These are phyloP conservation scores for Trypanosoma scelopori DNA, from an alignment of 208 protist genomes.

Conservation along the genomic window DNA sequence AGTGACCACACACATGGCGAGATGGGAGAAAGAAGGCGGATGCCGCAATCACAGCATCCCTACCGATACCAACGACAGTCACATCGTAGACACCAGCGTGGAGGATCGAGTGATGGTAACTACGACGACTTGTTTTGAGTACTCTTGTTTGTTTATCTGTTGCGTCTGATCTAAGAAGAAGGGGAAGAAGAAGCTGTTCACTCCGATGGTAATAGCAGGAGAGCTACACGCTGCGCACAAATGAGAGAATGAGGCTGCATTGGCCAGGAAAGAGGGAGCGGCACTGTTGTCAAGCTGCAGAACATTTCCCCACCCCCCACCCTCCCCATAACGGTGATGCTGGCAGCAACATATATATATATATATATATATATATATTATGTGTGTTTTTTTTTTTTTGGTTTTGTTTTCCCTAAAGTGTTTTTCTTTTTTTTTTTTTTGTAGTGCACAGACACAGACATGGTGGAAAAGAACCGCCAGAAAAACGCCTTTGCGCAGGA, in stretches of 20 bases:
- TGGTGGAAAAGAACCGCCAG: conserved; percentile 10
- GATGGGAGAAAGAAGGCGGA: background rate
- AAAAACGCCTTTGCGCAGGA: conserved; percentile 6
- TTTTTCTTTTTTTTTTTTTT: conserved; percentile 16
- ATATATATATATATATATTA: background rate
- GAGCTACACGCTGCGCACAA: no score
- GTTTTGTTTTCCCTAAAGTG: conserved; percentile 3
- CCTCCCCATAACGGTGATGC: no score
- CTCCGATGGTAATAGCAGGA: no score
- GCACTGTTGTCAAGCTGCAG: no score
- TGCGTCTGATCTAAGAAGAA: background rate
- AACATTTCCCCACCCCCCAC: no score
- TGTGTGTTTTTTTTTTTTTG: background rate
- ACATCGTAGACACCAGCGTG: background rate
- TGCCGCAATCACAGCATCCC: conserved; percentile 21
- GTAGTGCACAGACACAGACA: background rate
- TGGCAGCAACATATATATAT: no score
- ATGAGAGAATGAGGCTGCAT: no score
- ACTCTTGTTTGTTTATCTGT: background rate
- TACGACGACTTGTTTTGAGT: conserved; percentile 38
- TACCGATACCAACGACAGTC: conserved; percentile 7
- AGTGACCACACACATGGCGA: background rate
- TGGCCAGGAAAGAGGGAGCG: no score
- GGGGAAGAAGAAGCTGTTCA: background rate
- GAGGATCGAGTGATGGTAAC: conserved; percentile 20